A percentile compares a stretch with the other conserved stretches of the same genome.
phyloP scores from a whole-genome alignment of 2,329 filamentous ascomycete species.

The Calycina herbarum region DNA sequence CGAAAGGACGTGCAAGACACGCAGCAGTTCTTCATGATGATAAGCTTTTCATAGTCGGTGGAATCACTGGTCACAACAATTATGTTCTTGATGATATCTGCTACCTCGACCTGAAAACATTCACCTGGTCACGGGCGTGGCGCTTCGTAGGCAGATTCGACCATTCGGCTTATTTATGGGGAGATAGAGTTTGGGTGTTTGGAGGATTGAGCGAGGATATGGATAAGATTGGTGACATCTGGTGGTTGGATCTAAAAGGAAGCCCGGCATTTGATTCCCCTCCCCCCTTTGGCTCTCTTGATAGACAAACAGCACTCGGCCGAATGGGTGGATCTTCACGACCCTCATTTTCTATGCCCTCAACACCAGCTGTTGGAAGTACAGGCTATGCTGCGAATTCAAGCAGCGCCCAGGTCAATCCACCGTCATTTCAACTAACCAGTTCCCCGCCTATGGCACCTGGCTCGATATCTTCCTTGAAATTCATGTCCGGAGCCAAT shows the following conservation, averaged over 20 bases:
- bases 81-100: conserved; percentile 94
- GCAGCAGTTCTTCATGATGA: conserved; percentile 91
- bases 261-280: conserved; percentile 79
- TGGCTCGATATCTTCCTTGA: conserved; percentile 84
- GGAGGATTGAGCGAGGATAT: conserved; percentile 93
- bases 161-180: conserved; percentile 90
- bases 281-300: conserved; percentile 56
- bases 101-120: conserved; percentile 95
- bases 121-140: conserved; percentile 96
- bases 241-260: conserved; percentile 95
- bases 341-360: conserved; percentile 51
- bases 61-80: conserved; percentile 91
- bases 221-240: conserved; percentile 94
- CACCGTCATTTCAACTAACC: conserved; percentile 65
- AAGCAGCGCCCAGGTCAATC: conserved; percentile 64
- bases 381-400: conserved; percentile 69
- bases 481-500: conserved; percentile 83
- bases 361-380: conserved; percentile 54
- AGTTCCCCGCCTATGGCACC: conserved; percentile 82
- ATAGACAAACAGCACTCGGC: conserved; percentile 39
- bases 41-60: conserved; percentile 92
- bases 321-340: conserved; percentile 51
- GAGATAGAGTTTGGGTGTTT: conserved; percentile 93
- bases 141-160: conserved; percentile 93
- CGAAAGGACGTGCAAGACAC: conserved; percentile 88